phyloP scores from a whole-genome alignment of 306 rosid species.

The Medicago ruthenica region DNA sequence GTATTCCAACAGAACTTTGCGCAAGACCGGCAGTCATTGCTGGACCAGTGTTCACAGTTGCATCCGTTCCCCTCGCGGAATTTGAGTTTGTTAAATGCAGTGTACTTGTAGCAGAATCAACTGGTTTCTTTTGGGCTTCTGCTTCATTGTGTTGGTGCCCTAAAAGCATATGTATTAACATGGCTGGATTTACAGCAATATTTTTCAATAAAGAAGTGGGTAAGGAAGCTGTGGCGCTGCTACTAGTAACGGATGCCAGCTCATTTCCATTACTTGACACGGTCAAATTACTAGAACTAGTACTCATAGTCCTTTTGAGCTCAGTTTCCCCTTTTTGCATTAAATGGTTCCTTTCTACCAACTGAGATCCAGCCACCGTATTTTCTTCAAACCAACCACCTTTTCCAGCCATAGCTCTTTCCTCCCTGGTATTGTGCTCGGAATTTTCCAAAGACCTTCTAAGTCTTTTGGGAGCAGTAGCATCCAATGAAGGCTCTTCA shows the following conservation, averaged over 20 bases:
- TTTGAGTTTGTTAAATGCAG: constrained; percentile 39
- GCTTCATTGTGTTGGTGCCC: constrained; percentile 64
- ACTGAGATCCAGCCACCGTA: constrained; percentile 51
- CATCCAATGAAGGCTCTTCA: constrained; percentile 65
- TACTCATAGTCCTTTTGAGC: constrained; percentile 46
- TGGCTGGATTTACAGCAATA: constrained; percentile 79
- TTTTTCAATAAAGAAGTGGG: constrained; percentile 66
- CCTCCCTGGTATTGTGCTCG: constrained; percentile 49
- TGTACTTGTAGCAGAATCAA: constrained; percentile 51
- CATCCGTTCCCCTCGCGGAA: constrained; percentile 53
- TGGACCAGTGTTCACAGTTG: constrained; percentile 56
- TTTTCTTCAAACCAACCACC: constrained; percentile 86
- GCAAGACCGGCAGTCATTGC: constrained; percentile 51
- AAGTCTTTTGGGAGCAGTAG: constrained; percentile 64
- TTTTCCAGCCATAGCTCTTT: constrained; percentile 48
- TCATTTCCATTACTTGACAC: constrained; percentile 58
- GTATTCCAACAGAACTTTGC: constrained; percentile 64
- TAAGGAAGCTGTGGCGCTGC: constrained; percentile 51
- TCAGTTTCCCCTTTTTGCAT: constrained; percentile 54
- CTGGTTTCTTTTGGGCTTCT: constrained; percentile 61
- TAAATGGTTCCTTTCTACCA: constrained; percentile 55
- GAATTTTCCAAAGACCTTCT: constrained; percentile 58
- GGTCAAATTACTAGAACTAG: constrained; percentile 40
- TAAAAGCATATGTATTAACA: constrained; percentile 64
- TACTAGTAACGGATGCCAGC: constrained; percentile 41